These are phyloP conservation scores for Colletotrichum caudatum DNA, from an alignment of 2,329 filamentous ascomycete genomes.

Conservation along the genomic window DNA sequence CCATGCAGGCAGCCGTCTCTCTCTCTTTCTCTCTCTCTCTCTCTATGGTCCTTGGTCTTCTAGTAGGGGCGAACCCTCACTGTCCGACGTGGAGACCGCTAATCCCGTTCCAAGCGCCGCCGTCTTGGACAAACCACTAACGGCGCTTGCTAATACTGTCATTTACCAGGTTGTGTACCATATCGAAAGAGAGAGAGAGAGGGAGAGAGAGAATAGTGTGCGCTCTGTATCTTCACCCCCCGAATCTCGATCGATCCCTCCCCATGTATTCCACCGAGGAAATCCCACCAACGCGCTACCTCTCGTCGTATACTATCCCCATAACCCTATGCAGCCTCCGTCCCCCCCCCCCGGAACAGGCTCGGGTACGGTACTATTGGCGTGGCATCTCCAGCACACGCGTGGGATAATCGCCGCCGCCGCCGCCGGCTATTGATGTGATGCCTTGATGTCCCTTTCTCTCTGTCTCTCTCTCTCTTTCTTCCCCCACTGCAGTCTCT, in stretches of 20 bases:
- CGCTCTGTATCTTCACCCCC: conserved; percentile 12
- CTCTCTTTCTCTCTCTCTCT: not conserved
- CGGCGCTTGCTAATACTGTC: not conserved
- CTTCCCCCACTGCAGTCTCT: not conserved
- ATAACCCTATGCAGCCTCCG: not conserved
- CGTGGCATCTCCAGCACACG: not conserved
- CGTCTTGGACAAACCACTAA: not conserved
- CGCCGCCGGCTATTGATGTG: not conserved
- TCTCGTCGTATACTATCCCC: not conserved
- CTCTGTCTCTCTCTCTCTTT: too few relatives aligned
- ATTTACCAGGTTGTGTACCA: too few relatives aligned
- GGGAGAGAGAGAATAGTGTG: not conserved
- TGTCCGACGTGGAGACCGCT: not conserved
- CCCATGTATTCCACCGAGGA: conserved; percentile 13
- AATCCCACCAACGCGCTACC: conserved; percentile 19
- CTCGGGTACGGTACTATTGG: not conserved
- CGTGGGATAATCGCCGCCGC: not conserved
- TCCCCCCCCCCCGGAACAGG: not conserved
- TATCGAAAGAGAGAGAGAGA: not conserved
- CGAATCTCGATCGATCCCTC: conserved; percentile 21
- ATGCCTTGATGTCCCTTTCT: not conserved
- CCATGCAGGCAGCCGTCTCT: not conserved
- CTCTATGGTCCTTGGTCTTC: not conserved
- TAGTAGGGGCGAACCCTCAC: not conserved
- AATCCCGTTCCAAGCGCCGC: not conserved